phyloP scores from a whole-genome alignment of 164 flowering plant genomes.

The Liriodendron chinense region DNA sequence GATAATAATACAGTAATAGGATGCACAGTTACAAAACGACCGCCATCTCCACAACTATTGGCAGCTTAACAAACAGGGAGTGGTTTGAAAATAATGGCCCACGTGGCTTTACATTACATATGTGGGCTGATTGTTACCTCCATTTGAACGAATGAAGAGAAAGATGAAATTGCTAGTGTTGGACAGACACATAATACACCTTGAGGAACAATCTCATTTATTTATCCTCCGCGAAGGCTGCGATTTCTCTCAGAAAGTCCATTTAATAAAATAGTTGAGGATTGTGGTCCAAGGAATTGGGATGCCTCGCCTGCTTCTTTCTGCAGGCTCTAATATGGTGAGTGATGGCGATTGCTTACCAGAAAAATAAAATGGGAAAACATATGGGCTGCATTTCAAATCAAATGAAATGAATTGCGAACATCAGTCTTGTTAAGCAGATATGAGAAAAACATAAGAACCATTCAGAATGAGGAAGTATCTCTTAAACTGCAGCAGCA shows the following conservation, averaged over 20 bases:
- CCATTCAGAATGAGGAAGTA: too few species aligned
- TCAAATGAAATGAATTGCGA: background rate
- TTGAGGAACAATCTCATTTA: background rate
- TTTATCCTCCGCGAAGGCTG: conserved; percentile 11
- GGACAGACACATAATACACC: background rate
- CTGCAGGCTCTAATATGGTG: conserved; percentile 6
- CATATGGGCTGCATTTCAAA: background rate
- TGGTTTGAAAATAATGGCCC: background rate
- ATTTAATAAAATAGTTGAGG: conserved; percentile 10
- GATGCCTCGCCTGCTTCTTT: conserved; percentile 12
- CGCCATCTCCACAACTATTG: background rate
- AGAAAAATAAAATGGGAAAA: background rate
- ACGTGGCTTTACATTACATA: background rate
- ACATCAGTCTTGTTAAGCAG: background rate
- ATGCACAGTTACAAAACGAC: background rate
- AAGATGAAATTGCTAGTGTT: background rate
- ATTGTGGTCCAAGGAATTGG: conserved; percentile 1
- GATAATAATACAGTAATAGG: background rate
- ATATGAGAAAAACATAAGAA: too few species aligned
- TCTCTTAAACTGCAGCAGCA: background rate
- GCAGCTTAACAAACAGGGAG: background rate
- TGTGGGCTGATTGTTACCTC: background rate
- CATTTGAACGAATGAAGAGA: background rate
- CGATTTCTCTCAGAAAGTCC: conserved; percentile 7
- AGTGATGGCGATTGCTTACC: background rate